A percentile compares a stretch with the other conserved stretches of the same genome.
Conservation (phyloP, 1,284 basidiomycete species). For the Cutaneotrichosporon cyanovorans region DNA sequence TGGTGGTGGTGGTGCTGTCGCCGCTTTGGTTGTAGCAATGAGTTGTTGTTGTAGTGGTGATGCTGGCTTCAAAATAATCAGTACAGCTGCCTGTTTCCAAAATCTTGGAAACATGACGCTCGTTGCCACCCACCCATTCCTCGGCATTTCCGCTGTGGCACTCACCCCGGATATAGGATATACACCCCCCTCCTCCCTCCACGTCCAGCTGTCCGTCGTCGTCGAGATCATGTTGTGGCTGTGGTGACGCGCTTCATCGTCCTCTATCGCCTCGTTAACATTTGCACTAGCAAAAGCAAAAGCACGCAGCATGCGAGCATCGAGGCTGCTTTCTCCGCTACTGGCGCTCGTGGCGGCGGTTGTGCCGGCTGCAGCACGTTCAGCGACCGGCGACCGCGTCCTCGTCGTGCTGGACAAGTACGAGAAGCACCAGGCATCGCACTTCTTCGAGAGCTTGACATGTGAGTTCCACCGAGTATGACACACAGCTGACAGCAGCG, state of each 20-base stretch:
- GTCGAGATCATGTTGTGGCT: too few relatives aligned
- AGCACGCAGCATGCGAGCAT: conserved; percentile 10
- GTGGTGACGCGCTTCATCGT: neutral
- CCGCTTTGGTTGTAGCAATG: too few relatives aligned
- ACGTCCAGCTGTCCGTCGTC: neutral
- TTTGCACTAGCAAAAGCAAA: neutral
- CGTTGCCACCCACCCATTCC: too few relatives aligned
- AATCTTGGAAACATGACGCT: neutral
- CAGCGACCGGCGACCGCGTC: conserved; percentile 73
- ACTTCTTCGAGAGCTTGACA: conserved; percentile 71
- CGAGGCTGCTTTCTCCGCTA: conserved; percentile 4
- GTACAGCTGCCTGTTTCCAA: too few relatives aligned
- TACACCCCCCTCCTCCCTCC: neutral
- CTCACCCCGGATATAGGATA: too few relatives aligned
- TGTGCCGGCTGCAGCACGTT: conserved; percentile 52
- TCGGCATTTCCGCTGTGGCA: too few relatives aligned
- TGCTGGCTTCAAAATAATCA: too few relatives aligned
- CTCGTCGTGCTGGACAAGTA: conserved; percentile 71
- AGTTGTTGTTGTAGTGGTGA: too few relatives aligned
- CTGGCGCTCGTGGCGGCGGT: conserved; percentile 8
- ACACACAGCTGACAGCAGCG: conserved; percentile 46
- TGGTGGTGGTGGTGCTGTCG: neutral
- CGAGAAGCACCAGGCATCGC: conserved; percentile 60
- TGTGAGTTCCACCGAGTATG: conserved; percentile 52
- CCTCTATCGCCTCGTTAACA: neutral